Conservation (phyloP, 169 alveolate species). For the Eimeria sp. region DNA sequence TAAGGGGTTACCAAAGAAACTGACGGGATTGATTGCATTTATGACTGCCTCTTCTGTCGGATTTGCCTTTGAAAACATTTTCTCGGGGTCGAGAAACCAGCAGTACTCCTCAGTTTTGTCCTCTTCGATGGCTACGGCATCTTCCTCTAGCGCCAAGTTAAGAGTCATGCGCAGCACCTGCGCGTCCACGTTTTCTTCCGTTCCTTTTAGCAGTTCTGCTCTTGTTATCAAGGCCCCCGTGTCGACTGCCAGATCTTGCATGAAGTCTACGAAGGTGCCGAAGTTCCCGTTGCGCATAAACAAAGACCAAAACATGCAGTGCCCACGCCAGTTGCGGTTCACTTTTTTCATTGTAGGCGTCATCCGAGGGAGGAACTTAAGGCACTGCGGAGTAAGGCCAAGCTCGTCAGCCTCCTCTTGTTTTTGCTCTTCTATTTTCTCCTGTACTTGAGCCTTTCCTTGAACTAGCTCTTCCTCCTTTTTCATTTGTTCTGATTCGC, state of each 20-base stretch:
- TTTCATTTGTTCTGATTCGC: background rate
- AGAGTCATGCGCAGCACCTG: background rate
- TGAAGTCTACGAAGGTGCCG: background rate
- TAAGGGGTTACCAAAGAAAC: background rate
- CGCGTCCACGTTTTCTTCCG: background rate
- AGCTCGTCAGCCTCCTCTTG: background rate
- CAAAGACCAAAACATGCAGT: conserved; percentile 24
- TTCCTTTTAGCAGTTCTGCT: background rate
- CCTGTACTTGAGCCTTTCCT: background rate
- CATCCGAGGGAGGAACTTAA: background rate
- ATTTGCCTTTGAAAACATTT: background rate
- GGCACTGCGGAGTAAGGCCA: background rate
- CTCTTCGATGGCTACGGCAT: background rate
- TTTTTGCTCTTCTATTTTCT: no score
- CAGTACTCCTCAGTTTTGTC: background rate
- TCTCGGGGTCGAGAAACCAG: background rate
- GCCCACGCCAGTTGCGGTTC: background rate
- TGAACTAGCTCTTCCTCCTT: background rate
- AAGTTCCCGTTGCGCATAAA: background rate
- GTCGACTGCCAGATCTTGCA: conserved; percentile 11
- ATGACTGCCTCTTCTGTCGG: background rate
- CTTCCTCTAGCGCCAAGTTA: conserved; percentile 1
- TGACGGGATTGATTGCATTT: background rate
- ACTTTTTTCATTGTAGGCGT: background rate
- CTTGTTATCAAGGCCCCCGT: background rate